phyloP scores from a whole-genome alignment of 2,329 filamentous ascomycete genomes.

The Arthrobotrys megalospora region DNA sequence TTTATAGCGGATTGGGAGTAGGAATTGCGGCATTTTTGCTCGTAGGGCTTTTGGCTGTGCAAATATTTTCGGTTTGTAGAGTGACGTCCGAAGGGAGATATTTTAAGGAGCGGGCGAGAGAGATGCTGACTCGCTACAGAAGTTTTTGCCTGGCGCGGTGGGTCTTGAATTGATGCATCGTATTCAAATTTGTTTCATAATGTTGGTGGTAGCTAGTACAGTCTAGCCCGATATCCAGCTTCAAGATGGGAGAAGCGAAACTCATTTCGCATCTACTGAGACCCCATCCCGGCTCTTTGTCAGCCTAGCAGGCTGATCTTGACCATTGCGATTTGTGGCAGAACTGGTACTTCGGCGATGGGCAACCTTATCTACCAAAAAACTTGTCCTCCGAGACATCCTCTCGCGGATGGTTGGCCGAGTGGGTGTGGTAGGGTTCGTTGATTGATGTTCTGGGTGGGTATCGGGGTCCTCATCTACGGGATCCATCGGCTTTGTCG shows the following conservation, averaged over 20 bases:
- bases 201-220: conserved; percentile 2
- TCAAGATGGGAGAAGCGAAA: not conserved
- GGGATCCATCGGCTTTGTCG: not conserved
- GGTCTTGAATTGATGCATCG: not conserved
- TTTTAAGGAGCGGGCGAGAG: no score
- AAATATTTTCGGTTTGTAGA: no score
- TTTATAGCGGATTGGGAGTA: conserved; percentile 31
- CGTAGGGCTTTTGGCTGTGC: no score
- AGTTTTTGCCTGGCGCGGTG: not conserved
- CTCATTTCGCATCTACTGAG: conserved; percentile 19
- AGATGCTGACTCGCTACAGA: no score
- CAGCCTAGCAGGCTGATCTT: conserved; percentile 10
- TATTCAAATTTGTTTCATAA: not conserved
- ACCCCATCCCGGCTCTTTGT: conserved; percentile 49
- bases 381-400: conserved; percentile 38
- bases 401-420: conserved; percentile 50
- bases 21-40: not conserved
- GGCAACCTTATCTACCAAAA: conserved; percentile 37
- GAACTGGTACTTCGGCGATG: conserved; percentile 38
- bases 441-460: not conserved
- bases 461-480: conserved; percentile 31
- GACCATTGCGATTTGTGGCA: conserved; percentile 5
- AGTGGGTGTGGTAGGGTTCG: conserved; percentile 3
- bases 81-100: no score
- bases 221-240: not conserved